phyloP scores from a whole-genome alignment of 768 basidiomycete genomes.

The Boletus barrowsii region DNA sequence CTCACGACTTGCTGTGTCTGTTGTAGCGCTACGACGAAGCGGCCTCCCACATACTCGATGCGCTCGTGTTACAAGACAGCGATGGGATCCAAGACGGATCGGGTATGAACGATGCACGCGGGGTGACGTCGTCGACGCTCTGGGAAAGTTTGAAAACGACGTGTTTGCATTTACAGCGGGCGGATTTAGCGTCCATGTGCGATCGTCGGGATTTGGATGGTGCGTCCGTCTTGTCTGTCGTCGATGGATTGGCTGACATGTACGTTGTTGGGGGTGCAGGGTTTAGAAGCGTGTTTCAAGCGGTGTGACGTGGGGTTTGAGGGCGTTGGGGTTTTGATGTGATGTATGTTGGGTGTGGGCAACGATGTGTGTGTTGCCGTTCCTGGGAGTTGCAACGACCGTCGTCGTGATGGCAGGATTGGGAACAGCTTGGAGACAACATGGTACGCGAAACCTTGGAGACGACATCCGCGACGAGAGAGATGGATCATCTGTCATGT shows the following conservation, averaged over 20 bases:
- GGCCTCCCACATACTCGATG: slow-evolving; percentile 82
- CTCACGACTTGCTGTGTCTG: not conserved
- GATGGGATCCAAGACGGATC: slow-evolving; percentile 60
- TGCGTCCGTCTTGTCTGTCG: slow-evolving; percentile 16
- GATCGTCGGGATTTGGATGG: slow-evolving; percentile 70
- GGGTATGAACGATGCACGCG: slow-evolving; percentile 50
- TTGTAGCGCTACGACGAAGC: slow-evolving; percentile 81
- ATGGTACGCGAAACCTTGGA: too few species aligned
- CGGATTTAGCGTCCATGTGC: slow-evolving; percentile 74
- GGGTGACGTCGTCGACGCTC: slow-evolving; percentile 70
- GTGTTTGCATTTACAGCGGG: slow-evolving; percentile 75
- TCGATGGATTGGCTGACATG: not conserved
- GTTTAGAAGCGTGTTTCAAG: slow-evolving; percentile 3
- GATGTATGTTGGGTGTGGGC: too few species aligned
- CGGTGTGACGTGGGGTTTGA: not conserved
- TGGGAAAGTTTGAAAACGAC: slow-evolving; percentile 89
- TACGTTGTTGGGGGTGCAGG: not conserved
- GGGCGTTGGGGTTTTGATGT: not conserved
- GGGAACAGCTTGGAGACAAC: too few species aligned
- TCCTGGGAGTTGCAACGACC: too few species aligned
- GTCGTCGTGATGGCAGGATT: too few species aligned
- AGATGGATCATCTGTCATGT: too few species aligned
- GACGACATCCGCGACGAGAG: too few species aligned
- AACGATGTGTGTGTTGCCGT: too few species aligned
- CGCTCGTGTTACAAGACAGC: slow-evolving; percentile 83